These are phyloP conservation scores for Xanthoparmelia taractica DNA, from an alignment of 495 filamentous ascomycete genomes.

Conservation along the genomic window DNA sequence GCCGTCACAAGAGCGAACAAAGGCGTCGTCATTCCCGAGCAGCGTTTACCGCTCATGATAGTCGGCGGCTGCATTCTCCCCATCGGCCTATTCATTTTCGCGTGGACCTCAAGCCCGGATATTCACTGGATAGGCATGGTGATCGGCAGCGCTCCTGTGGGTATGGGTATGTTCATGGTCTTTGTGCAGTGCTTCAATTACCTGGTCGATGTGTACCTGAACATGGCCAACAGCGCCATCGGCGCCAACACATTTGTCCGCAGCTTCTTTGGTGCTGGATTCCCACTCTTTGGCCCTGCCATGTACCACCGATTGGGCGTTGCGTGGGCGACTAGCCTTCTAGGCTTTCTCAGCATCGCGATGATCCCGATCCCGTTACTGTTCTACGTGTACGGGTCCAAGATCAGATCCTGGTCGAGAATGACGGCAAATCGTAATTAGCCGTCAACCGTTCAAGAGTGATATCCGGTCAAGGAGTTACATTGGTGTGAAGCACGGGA, in stretches of 20 bases:
- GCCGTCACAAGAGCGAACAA: no score
- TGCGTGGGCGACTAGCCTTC: constrained; percentile 43
- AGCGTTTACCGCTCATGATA: constrained; percentile 32
- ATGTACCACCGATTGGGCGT: constrained; percentile 47
- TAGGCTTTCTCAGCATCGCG: constrained; percentile 42
- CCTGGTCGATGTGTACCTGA: no score
- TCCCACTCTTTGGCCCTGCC: constrained; percentile 43
- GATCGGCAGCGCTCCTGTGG: constrained; percentile 53
- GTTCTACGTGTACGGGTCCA: constrained; percentile 45
- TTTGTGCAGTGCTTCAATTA: neutral
- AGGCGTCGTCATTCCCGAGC: constrained; percentile 28
- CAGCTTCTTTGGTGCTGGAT: constrained; percentile 37
- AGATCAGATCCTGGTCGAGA: no score
- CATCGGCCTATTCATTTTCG: constrained; percentile 45
- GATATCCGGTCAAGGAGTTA: no score
- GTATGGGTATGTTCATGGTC: constrained; percentile 35
- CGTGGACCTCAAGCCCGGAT: constrained; percentile 42
- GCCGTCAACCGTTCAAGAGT: no score
- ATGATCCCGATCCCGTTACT: constrained; percentile 48
- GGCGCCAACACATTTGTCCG: constrained; percentile 43
- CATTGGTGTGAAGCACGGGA: no score
- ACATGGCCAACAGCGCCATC: constrained; percentile 38
- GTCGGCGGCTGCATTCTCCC: constrained; percentile 42
- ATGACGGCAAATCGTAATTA: no score
- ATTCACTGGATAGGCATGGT: constrained; percentile 57